Evolutionary conservation across 306 rosid genomes (phyloP), one percentile per base, ranked within the genome.

Genomic region (Abrus precatorius): DNA sequence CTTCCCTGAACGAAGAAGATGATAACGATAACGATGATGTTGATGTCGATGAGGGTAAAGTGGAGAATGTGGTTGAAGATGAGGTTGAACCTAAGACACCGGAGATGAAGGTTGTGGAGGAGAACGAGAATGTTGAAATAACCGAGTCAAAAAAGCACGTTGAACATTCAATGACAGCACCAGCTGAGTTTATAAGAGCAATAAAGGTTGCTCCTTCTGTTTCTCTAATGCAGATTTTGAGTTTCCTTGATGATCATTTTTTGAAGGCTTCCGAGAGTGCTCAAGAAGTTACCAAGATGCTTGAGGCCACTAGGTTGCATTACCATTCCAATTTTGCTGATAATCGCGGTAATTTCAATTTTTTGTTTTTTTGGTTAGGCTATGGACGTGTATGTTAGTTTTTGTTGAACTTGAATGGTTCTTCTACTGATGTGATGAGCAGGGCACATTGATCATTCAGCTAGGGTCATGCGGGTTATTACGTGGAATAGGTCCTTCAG

Each of bases 271-370:
- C 92, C 0, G 85, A 92, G 74, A 80, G 95, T 81, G 95, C 97
- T 48, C 95, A 89, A 9, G 95, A 85, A 81, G 98, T 94, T 76
- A 85, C 87, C 12, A 92, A 88, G 85, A 85, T 92, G 95, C 93
- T 94, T 9, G 98, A 94, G 78, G 95, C 97, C 29, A 94, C 98
- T 79, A 90, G 98, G 74, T 79, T 94, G 86, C 98, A 92, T 78
- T 92, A 92, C 68, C 98, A 94, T 85, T 92, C 98, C 41, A 94
- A 92, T 88, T 94, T 94, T 5, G 98, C 97, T 0, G 98, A 94
- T 80, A 90, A 89, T 84, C 82, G 92, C 54, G 98, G 98, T 93
- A 84, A 69, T 29, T 77, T 14, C 4, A 43, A 75, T 44, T 40
- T 3, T 1, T 65, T 20, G 6, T 8, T 6, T 36, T 12, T 12